These are phyloP conservation scores for Lactarius tabidus DNA, from an alignment of 768 basidiomycete genomes.

Conservation along the genomic window DNA sequence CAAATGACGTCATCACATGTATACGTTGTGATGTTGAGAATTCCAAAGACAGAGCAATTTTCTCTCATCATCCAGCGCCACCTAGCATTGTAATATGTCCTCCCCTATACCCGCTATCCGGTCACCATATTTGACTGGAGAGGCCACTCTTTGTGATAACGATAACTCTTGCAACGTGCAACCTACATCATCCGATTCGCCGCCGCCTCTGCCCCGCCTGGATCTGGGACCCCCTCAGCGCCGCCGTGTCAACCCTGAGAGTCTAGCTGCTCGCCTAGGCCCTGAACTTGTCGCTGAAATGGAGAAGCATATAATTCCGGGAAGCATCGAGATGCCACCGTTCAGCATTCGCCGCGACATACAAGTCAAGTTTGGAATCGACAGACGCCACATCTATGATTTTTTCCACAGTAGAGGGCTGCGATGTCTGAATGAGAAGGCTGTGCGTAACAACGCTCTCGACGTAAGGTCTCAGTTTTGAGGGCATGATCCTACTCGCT, in stretches of 20 bases:
- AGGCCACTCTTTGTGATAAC: not conserved
- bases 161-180: slow-evolving; percentile 3
- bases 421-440: slow-evolving; percentile 28
- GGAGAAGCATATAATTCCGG: slow-evolving; percentile 65
- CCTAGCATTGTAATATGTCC: slow-evolving; percentile 11
- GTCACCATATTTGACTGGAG: slow-evolving; percentile 16
- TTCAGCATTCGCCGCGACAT: slow-evolving; percentile 67
- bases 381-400: slow-evolving; percentile 73
- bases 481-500: not conserved
- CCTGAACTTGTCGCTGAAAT: slow-evolving; percentile 66
- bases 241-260: slow-evolving; percentile 61
- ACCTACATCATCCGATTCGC: slow-evolving; percentile 3
- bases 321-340: slow-evolving; percentile 69
- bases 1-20: slow-evolving; percentile 13
- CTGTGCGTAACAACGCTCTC: slow-evolving; percentile 20
- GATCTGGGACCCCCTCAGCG: slow-evolving; percentile 32
- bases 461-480: slow-evolving; percentile 18
- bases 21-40: not conserved
- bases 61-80: slow-evolving; percentile 16
- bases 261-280: slow-evolving; percentile 60
- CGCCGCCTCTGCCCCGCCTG: slow-evolving; percentile 2
- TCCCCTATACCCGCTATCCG: slow-evolving; percentile 1
- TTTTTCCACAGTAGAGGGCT: slow-evolving; percentile 62
- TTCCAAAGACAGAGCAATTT: not conserved
- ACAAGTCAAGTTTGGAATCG: slow-evolving; percentile 65